These are phyloP conservation scores for Neurospora tetraspora DNA, from an alignment of 495 filamentous ascomycete genomes.

Conservation along the genomic window DNA sequence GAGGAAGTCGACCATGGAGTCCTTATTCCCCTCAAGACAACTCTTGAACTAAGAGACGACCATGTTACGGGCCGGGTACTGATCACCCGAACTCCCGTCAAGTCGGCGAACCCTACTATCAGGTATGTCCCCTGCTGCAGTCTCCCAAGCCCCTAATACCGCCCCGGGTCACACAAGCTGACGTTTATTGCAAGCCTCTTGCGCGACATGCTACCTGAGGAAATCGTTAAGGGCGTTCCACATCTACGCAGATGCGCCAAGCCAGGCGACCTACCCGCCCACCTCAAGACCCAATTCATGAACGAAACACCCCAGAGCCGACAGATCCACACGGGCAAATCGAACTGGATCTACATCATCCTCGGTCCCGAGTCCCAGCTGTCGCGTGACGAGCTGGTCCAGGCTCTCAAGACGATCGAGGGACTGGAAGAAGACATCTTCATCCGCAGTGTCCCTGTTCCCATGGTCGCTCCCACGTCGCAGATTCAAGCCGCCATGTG, in stretches of 20 bases:
- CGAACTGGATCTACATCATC: constrained; percentile 40
- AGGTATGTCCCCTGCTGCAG: constrained; percentile 23
- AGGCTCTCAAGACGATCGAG: constrained; percentile 23
- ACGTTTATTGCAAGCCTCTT: constrained; percentile 26
- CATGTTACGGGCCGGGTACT: constrained; percentile 38
- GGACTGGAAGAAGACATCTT: constrained; percentile 38
- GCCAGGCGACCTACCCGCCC: constrained; percentile 52
- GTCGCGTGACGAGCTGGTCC: constrained; percentile 26
- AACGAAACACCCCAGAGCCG: constrained; percentile 32
- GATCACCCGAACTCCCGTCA: constrained; percentile 42
- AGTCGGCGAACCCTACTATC: constrained; percentile 41
- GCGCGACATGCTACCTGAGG: constrained; percentile 40
- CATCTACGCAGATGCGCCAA: constrained; percentile 81
- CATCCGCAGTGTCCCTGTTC: constrained; percentile 49
- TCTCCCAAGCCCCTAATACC: not conserved
- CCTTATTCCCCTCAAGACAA: constrained; percentile 47
- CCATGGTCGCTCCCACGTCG: constrained; percentile 65
- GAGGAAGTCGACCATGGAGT: constrained; percentile 25
- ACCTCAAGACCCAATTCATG: constrained; percentile 37
- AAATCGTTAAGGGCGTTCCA: constrained; percentile 50
- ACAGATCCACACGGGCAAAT: constrained; percentile 36
- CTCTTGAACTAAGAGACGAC: constrained; percentile 41
- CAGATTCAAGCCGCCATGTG: constrained; percentile 64
- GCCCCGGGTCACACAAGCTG: not conserved
- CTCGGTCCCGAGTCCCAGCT: constrained; percentile 32